Evolutionary conservation across 257 asterid species (phyloP).

Genomic region (Nicotiana sylvestris): DNA sequence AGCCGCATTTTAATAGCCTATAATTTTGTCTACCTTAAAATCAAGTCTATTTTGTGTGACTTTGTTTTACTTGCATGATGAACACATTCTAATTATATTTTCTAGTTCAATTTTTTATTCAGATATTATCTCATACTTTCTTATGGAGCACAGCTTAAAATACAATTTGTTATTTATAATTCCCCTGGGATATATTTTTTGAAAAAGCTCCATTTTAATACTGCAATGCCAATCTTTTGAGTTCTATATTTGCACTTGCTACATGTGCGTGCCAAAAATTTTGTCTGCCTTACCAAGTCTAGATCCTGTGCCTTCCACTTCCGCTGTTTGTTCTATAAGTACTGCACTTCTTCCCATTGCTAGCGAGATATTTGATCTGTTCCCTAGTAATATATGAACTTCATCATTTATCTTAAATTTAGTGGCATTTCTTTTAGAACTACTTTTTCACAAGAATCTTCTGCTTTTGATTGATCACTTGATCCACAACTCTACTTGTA

Average conservation of each 20-base stretch:
- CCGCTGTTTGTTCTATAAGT: background rate
- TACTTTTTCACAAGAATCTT: background rate
- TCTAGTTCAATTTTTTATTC: background rate
- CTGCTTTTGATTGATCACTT: background rate
- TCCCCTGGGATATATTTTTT: background rate
- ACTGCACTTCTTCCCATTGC: background rate
- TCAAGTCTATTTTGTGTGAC: background rate
- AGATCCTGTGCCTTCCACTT: background rate
- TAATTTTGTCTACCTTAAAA: background rate
- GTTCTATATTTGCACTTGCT: background rate
- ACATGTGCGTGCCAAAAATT: background rate
- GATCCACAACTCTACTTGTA: slow-evolving; percentile 1
- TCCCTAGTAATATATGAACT: background rate
- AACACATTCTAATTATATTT: background rate
- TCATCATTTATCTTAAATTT: background rate
- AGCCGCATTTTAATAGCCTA: background rate
- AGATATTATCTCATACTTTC: background rate
- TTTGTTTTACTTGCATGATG: slow-evolving; percentile 3
- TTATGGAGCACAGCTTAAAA: background rate
- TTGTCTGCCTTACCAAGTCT: background rate
- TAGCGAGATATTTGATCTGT: background rate
- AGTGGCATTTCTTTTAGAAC: background rate
- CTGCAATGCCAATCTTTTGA: background rate
- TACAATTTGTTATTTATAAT: background rate
- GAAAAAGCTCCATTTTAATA: background rate